A percentile compares a stretch with the other conserved stretches of the same genome.
Conservation (phyloP, 208 protist species). For the Leishmania tropica region DNA sequence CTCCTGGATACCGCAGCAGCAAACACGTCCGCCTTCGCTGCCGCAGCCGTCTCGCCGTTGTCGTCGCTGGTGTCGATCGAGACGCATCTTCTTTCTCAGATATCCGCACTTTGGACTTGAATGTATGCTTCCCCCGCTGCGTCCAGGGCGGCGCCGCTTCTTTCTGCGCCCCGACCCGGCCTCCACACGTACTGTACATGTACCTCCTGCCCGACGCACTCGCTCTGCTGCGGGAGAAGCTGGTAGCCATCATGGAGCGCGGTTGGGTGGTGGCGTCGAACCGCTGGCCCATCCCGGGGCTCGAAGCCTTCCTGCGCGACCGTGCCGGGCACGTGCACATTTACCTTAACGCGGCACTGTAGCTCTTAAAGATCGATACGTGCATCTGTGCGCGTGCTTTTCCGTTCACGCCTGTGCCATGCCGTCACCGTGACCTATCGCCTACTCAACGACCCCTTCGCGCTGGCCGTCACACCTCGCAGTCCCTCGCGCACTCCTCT, state of each 20-base stretch:
- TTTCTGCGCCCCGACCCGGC: not conserved
- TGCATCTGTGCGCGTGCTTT: not conserved
- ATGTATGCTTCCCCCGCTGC: slow-evolving; percentile 35
- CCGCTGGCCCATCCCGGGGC: slow-evolving; percentile 54
- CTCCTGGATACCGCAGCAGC: slow-evolving; percentile 41
- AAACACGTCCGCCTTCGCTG: slow-evolving; percentile 3
- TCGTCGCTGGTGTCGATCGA: slow-evolving; percentile 25
- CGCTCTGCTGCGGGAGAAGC: slow-evolving; percentile 39
- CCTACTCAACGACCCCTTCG: not conserved
- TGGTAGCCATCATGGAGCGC: slow-evolving; percentile 41
- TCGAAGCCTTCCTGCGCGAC: slow-evolving; percentile 29
- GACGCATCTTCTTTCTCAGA: slow-evolving; percentile 37
- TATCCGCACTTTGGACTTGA: slow-evolving; percentile 36
- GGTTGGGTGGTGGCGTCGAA: slow-evolving; percentile 64
- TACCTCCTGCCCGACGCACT: slow-evolving; percentile 76
- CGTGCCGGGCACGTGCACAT: slow-evolving; percentile 41
- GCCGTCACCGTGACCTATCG: not conserved
- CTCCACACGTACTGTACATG: slow-evolving; percentile 53
- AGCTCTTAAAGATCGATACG: not conserved
- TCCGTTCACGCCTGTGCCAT: not conserved
- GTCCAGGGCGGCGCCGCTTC: not conserved
- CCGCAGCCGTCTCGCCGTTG: not conserved
- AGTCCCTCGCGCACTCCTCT: not conserved
- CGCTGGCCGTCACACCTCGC: not conserved
- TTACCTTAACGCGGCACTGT: slow-evolving; percentile 30